Evolutionary conservation across 2,329 filamentous ascomycete species (phyloP), one percentile per base, ranked within the genome.

Genomic region (Aspergillus flavus): DNA sequence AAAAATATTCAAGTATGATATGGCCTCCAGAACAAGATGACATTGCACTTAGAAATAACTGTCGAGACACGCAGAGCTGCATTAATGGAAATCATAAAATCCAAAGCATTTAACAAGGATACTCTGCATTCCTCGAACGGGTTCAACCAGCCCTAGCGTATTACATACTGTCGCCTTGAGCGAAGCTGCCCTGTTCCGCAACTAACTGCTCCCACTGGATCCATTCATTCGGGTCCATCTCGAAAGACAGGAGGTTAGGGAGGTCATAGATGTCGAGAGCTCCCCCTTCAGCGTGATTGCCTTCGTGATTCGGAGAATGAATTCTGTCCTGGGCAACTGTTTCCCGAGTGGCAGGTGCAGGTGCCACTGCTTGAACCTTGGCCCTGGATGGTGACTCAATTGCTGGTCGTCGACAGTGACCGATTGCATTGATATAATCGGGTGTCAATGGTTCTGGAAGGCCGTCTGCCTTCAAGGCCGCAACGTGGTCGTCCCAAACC

Each of bases 151-250:
- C 21, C n/a, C n/a, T 23, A 48, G 16, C 30, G 6, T 30, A 50
- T 14, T 50, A 48, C 16, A 28, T 30, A 3, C 26, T 50, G 16
- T 28, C 14, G 30, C 14, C 46, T 30, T 52, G 28, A n/a, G 30
- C 11, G n/a, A 41, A 39, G n/a, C 32, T 12, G 11, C 2, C 52
- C 34, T 55, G 52, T 26, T 64, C 57, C 3, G 28, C 43, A 28
- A 52, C 34, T 34, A 75, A 55, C 26, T 70, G 73, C 23, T 75
- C 73, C 73, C 73, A 75, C 55, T 73, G 72, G 14, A 66, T 7
- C 72, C 73, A 75, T 59, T 73, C 70, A 60, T 69, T 66, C 12
- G 70, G 65, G 39, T 75, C 67, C 64, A 70, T 66, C 34, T 75
- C 72, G 28, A 72, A 73, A 16, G 71, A 71, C 4, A 71, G 9